Evolutionary conservation across 768 basidiomycete genomes (phyloP), one percentile per base, ranked within the genome.

Genomic region (Pluteus cervinus): DNA sequence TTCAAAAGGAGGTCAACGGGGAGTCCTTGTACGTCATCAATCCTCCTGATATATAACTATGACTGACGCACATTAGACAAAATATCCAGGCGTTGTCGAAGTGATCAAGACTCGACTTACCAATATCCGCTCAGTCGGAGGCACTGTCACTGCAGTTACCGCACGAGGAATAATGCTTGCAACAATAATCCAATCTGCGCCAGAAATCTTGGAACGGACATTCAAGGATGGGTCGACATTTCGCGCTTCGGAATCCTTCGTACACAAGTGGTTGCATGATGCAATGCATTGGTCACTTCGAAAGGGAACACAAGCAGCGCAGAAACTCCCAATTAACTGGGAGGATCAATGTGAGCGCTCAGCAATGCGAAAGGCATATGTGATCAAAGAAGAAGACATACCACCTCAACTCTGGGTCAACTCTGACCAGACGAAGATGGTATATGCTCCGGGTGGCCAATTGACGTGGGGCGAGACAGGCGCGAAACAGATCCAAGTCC

Each of bases 401-500:
- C 54, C 55, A 1, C 17, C 54, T 1, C 36, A 20, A 4, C 45
- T 65, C 17, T 50, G 40, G 9, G 53, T 62, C 33, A 66, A 65
- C 33, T 52, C 53, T 1, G 60, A 68, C 36, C 65, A 68, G 39
- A 62, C 58, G 2, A 53, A 63, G 24, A 39, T 55, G 2, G 30
- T 60, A 0, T 62, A 54, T 31, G 46, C 53, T 4, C 59, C 51
- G n/a, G 58, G 56, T 14, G 48, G 45, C 10, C 39, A 49, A 18
- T 47, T 46, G 24, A 64, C 53, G 7, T 65, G 46, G 43, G 48
- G 49, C 1, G 12, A 36, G 26, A 48, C 17, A 9, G 58, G 56
- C 0, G 39, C 55, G 1, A 59, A 59, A 24, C 64, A 68, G 32
- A 61, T 66, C 3, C 17, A 54, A 1, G 40, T 55, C 5, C 31